phyloP scores from a whole-genome alignment of 192 early-diverging fungal genomes.

The Coemansia sp. region DNA sequence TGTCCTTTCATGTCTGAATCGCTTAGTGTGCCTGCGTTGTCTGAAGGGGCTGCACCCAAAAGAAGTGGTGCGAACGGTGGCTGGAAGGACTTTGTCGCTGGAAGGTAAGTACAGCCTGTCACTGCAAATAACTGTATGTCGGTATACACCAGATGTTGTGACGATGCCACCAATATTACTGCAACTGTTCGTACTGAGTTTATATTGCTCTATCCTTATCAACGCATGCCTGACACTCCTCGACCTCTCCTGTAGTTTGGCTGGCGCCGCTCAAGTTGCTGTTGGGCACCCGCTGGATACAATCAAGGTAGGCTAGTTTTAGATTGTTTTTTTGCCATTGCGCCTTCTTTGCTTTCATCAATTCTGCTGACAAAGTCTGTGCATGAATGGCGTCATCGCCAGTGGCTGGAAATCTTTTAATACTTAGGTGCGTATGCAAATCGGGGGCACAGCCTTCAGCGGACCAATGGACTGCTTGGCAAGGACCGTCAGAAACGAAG shows the following conservation, averaged over 20 bases:
- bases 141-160: not conserved
- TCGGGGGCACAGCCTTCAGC: conserved; percentile 62
- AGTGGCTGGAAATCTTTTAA: not conserved
- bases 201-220: not conserved
- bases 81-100: conserved; percentile 64
- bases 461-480: conserved; percentile 81
- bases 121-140: not conserved
- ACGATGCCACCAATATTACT: not conserved
- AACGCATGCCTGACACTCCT: not conserved
- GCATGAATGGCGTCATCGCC: conserved; percentile 23
- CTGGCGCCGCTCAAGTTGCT: conserved; percentile 66
- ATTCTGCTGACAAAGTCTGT: not conserved
- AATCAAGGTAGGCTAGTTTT: conserved; percentile 61
- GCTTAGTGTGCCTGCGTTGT: conserved; percentile 12
- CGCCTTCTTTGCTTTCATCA: not conserved
- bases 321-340: not conserved
- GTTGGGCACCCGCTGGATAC: conserved; percentile 86
- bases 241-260: conserved; percentile 48
- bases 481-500: conserved; percentile 80
- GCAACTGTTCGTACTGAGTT: not conserved
- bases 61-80: conserved; percentile 29
- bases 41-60: conserved; percentile 5
- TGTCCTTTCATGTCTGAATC: conserved; percentile 23
- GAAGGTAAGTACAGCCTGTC: conserved; percentile 53
- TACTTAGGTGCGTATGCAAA: conserved; percentile 68